Evolutionary conservation across 1,284 basidiomycete genomes (phyloP).

Genomic region (Termitomyces sp.): DNA sequence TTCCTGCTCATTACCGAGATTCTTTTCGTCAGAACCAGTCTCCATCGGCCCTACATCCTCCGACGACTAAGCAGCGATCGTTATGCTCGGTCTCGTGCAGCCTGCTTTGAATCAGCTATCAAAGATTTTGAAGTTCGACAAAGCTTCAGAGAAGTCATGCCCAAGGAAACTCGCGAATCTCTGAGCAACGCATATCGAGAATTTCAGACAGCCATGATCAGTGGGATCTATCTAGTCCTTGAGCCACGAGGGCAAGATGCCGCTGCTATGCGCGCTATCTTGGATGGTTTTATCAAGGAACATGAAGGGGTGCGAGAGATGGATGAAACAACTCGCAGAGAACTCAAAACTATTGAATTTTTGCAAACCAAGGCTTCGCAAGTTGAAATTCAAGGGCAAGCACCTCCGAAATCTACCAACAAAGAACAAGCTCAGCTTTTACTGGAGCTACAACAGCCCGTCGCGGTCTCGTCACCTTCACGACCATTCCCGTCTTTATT

Average conservation of each 20-base stretch:
- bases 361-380: slow-evolving; percentile 63
- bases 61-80: slow-evolving; percentile 69
- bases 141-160: slow-evolving; percentile 55
- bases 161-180: slow-evolving; percentile 59
- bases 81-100: slow-evolving; percentile 67
- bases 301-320: slow-evolving; percentile 65
- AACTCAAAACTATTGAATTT: slow-evolving; percentile 78
- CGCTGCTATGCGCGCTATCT: slow-evolving; percentile 66
- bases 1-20: slow-evolving; percentile 79
- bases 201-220: slow-evolving; percentile 83
- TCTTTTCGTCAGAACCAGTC: slow-evolving; percentile 72
- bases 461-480: slow-evolving; percentile 28
- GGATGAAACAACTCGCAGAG: slow-evolving; percentile 76
- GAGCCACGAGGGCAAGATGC: slow-evolving; percentile 69
- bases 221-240: slow-evolving; percentile 76
- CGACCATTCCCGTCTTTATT: slow-evolving; percentile 35
- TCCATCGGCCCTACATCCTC: slow-evolving; percentile 76
- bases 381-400: slow-evolving; percentile 35
- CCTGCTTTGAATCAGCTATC: slow-evolving; percentile 77
- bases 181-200: slow-evolving; percentile 78
- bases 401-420: slow-evolving; percentile 21
- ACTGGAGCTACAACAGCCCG: slow-evolving; percentile 42
- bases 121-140: slow-evolving; percentile 71
- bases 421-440: slow-evolving; percentile 45
- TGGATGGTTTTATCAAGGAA: slow-evolving; percentile 72